Evolutionary conservation across 208 protist species (phyloP), one percentile per base, ranked within the genome.

Genomic region (Tritrichomonas foetus): DNA sequence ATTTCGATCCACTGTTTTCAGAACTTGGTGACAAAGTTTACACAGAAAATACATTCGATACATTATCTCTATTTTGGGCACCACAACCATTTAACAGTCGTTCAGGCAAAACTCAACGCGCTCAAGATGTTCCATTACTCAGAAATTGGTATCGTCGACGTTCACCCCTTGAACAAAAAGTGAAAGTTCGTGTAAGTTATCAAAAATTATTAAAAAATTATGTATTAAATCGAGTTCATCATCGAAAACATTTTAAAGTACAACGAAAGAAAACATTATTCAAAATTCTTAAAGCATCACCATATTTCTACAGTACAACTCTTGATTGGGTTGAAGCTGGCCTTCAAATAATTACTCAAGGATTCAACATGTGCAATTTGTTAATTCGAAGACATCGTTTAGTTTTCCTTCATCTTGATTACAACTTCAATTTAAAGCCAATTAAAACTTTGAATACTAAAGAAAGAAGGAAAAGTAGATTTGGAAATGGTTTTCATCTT

Each of bases 371-470:
- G 98, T 97, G 99, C 27, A 99, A 99, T 78, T 98, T 99, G 93
- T 97, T 99, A 33, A 99, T 99, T 96, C 99, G 99, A 95, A 97
- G 99, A 94, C 99, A 99, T 97, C 99, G 99, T 94, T 95, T 99
- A 50, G 99, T 99, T 93, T 99, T 99, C 96, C 97, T 99, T 33
- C 99, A 99, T 96, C 97, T 99, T 66, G 99, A 99, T 96, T 99
- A 99, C 97, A 99, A 99, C 97, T 99, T 99, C 97, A 99, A 99
- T 95, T 97, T 99, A 49, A 99, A 99, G 95, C 99, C 99, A 27
- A 98, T 99, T 27, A 99, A 99, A 94, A 99, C 99, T 30, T 97
- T 99, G 33, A 99, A 99, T 27, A 99, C 99, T 9, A 99, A 99
- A 96, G 99, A 99, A 95, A 97, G 99, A 82, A 99, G 99, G 95